These are phyloP conservation scores for Diaporthe ampelina DNA, from an alignment of 2,329 filamentous ascomycete species.

Conservation along the genomic window DNA sequence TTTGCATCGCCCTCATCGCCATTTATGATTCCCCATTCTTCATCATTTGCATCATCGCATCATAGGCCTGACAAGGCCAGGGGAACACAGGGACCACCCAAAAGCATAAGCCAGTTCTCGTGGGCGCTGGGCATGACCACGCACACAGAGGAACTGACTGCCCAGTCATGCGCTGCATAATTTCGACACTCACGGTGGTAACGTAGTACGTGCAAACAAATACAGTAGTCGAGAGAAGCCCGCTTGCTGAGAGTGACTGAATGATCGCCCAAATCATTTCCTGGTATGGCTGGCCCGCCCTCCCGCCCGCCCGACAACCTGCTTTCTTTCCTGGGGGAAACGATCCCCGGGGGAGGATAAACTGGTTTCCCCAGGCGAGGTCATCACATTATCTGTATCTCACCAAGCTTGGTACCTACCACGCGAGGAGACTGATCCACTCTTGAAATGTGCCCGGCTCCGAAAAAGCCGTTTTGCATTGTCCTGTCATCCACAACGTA, in stretches of 20 bases:
- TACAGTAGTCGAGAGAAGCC: too few relatives aligned
- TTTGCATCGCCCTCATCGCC: conserved; percentile 14
- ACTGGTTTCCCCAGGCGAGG: not conserved
- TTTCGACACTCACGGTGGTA: not conserved
- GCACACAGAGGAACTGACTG: not conserved
- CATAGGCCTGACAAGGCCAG: conserved; percentile 6
- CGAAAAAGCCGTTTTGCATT: not conserved
- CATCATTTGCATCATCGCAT: not conserved
- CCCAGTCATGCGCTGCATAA: conserved; percentile 9
- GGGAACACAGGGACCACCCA: not conserved
- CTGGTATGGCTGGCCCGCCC: not conserved
- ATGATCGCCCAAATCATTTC: not conserved
- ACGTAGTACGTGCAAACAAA: not conserved
- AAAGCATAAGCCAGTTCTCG: not conserved
- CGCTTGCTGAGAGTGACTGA: not conserved
- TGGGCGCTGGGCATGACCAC: not conserved
- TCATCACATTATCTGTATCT: conserved; percentile 15
- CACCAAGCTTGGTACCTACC: not conserved
- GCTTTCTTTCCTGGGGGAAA: not conserved
- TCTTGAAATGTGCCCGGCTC: not conserved
- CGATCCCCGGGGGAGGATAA: too few relatives aligned
- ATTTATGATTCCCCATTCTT: conserved; percentile 7
- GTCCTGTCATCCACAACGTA: conserved; percentile 6
- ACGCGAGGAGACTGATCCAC: not conserved
- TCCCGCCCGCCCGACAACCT: not conserved